phyloP scores from a whole-genome alignment of 768 basidiomycete species.

The Rhodosporidiobolus odoratus region DNA sequence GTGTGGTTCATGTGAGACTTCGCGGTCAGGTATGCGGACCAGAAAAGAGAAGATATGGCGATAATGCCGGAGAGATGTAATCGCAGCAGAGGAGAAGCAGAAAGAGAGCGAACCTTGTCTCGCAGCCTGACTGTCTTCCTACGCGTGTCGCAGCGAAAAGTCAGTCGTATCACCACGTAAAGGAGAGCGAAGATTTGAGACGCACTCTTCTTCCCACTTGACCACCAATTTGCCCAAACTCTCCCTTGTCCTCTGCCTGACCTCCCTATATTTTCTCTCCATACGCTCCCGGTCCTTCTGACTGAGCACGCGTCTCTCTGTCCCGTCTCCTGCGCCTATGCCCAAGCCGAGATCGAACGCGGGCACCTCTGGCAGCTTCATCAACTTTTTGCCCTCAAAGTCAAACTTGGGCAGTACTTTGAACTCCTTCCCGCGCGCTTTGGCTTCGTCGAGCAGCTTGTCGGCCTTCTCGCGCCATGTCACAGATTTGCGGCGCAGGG shows the following conservation, averaged over 20 bases:
- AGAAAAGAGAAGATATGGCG: no score
- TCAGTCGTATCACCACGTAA: background rate
- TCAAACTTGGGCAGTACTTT: no score
- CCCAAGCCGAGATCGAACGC: slow-evolving; percentile 9
- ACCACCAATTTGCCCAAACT: slow-evolving; percentile 52
- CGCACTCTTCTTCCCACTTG: slow-evolving; percentile 79
- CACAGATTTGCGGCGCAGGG: slow-evolving; percentile 25
- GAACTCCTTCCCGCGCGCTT: slow-evolving; percentile 10
- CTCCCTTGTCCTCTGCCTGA: slow-evolving; percentile 22
- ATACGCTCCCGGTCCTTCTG: slow-evolving; percentile 25
- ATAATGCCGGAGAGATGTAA: background rate
- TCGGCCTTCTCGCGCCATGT: slow-evolving; percentile 27
- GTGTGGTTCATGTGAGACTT: background rate
- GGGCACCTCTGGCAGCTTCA: slow-evolving; percentile 21
- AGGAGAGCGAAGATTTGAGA: background rate
- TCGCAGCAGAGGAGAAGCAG: background rate
- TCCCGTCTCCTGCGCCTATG: background rate
- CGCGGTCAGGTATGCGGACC: no score
- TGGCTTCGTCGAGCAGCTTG: slow-evolving; percentile 31
- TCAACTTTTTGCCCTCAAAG: no score
- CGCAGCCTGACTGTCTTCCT: slow-evolving; percentile 70
- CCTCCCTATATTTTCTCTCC: slow-evolving; percentile 31
- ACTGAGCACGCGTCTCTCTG: slow-evolving; percentile 1
- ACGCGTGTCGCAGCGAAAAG: background rate
- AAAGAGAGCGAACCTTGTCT: slow-evolving; percentile 53